Evolutionary conservation across 352 stramenopile species (phyloP).

Genomic region (Pythium phragmiticola): DNA sequence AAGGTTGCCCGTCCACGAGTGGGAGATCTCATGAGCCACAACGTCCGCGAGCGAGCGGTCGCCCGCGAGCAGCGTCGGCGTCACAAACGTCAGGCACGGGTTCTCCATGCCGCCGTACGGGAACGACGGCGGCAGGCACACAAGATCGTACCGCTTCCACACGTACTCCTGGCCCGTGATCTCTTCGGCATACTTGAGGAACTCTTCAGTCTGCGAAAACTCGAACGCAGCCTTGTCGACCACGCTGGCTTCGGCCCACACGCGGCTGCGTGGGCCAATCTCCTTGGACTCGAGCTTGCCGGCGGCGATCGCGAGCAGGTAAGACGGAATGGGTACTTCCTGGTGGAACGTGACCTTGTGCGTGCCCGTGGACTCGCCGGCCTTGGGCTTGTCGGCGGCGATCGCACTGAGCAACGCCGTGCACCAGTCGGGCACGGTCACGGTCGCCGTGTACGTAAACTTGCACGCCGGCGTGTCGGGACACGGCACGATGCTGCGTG

Average conservation of each 20-base stretch:
- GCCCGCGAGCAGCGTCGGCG: slow-evolving; percentile 93
- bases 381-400: slow-evolving; percentile 30
- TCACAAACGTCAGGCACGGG: slow-evolving; percentile 96
- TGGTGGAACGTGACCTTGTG: slow-evolving; percentile 85
- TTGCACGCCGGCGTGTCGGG: slow-evolving; percentile 93
- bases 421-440: slow-evolving; percentile 40
- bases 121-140: slow-evolving; percentile 92
- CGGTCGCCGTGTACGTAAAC: slow-evolving; percentile 92
- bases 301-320: slow-evolving; percentile 29
- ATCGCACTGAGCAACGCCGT: slow-evolving; percentile 93
- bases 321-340: slow-evolving; percentile 44
- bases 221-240: slow-evolving; percentile 90
- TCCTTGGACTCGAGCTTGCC: slow-evolving; percentile 89
- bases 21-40: slow-evolving; percentile 88
- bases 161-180: slow-evolving; percentile 73
- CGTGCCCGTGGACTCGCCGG: slow-evolving; percentile 13
- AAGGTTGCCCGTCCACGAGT: slow-evolving; percentile 23
- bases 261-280: slow-evolving; percentile 78
- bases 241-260: slow-evolving; percentile 42
- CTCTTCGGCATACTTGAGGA: slow-evolving; percentile 90
- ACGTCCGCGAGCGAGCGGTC: slow-evolving; percentile 95
- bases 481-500: slow-evolving; percentile 94
- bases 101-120: slow-evolving; percentile 99
- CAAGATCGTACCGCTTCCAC: slow-evolving; percentile 93
- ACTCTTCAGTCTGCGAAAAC: slow-evolving; percentile 92